phyloP scores from a whole-genome alignment of 352 stramenopile genomes.

The Pythium chondricola region DNA sequence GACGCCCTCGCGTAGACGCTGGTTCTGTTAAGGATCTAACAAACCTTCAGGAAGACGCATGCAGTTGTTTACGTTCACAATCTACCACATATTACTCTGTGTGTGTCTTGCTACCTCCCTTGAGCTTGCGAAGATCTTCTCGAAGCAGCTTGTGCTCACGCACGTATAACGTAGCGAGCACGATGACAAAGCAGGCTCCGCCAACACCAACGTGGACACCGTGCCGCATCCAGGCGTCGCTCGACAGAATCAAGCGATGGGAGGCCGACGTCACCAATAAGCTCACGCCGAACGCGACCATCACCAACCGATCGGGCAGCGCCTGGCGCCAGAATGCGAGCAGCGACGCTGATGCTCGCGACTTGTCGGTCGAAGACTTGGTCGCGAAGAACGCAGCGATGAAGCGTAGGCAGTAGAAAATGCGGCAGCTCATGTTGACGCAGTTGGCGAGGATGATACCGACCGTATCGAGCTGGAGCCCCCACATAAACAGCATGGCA shows the following conservation, averaged over 20 bases:
- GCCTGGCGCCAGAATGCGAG: slow-evolving; percentile 46
- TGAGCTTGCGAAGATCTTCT: slow-evolving; percentile 14
- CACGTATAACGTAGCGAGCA: slow-evolving; percentile 32
- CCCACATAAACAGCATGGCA: slow-evolving; percentile 60
- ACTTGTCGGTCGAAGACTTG: neutral
- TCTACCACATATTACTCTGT: too few relatives aligned
- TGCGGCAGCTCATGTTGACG: slow-evolving; percentile 83
- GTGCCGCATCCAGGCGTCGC: slow-evolving; percentile 31
- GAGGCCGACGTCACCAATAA: slow-evolving; percentile 35
- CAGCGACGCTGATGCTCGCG: neutral
- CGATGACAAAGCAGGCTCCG: slow-evolving; percentile 32
- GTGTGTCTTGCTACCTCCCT: too few relatives aligned
- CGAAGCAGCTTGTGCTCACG: slow-evolving; percentile 42
- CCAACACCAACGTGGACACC: slow-evolving; percentile 41
- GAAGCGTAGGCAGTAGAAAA: slow-evolving; percentile 74
- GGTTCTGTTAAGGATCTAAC: too few relatives aligned
- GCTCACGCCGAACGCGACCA: slow-evolving; percentile 35
- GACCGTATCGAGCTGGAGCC: slow-evolving; percentile 42
- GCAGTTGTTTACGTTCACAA: too few relatives aligned
- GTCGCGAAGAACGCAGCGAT: slow-evolving; percentile 48
- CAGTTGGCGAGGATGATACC: slow-evolving; percentile 85
- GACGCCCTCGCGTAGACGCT: too few relatives aligned
- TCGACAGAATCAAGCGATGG: slow-evolving; percentile 30
- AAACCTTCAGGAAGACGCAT: too few relatives aligned
- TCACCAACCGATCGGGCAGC: slow-evolving; percentile 41